Percentiles rank a stretch among this genome's conserved stretches.
Evolutionary conservation across 805 yeast species (phyloP).

Genomic region (Saccharomycopsis lassenensis): DNA sequence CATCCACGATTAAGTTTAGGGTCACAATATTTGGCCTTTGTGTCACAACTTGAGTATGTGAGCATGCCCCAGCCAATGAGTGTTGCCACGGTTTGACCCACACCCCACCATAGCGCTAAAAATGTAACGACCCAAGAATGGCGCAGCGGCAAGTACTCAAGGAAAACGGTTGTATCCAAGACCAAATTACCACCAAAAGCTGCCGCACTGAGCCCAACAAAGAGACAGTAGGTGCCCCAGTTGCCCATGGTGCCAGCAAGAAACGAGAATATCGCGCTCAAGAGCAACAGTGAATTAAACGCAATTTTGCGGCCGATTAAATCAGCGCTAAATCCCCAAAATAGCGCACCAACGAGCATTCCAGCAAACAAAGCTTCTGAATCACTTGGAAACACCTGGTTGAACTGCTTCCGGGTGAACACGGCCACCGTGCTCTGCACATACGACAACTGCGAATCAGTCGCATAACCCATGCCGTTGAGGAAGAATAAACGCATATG

Average conservation of each 20-base stretch:
- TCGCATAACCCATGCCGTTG: constrained; percentile 48
- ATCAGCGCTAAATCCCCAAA: constrained; percentile 49
- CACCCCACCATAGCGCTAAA: constrained; percentile 52
- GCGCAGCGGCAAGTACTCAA: constrained; percentile 42
- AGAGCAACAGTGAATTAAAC: constrained; percentile 37
- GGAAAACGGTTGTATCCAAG: constrained; percentile 40
- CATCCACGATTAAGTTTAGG: constrained; percentile 44
- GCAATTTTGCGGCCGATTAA: constrained; percentile 43
- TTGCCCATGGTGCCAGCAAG: constrained; percentile 41
- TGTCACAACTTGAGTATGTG: constrained; percentile 37
- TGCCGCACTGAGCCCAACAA: constrained; percentile 34
- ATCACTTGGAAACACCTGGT: constrained; percentile 32
- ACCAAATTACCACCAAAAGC: constrained; percentile 50
- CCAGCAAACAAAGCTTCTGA: constrained; percentile 41
- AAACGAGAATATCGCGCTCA: constrained; percentile 41
- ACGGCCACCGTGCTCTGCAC: constrained; percentile 36
- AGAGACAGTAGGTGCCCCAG: constrained; percentile 39
- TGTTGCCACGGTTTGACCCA: constrained; percentile 46
- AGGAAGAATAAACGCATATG: constrained; percentile 39
- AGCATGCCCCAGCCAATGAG: constrained; percentile 47
- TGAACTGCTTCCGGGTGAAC: constrained; percentile 38
- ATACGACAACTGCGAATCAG: constrained; percentile 40
- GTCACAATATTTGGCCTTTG: constrained; percentile 33
- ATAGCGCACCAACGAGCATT: constrained; percentile 39
- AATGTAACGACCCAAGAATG: constrained; percentile 42